Evolutionary conservation across 352 stramenopile genomes (phyloP).

Genomic region (Phytophthora melonis): DNA sequence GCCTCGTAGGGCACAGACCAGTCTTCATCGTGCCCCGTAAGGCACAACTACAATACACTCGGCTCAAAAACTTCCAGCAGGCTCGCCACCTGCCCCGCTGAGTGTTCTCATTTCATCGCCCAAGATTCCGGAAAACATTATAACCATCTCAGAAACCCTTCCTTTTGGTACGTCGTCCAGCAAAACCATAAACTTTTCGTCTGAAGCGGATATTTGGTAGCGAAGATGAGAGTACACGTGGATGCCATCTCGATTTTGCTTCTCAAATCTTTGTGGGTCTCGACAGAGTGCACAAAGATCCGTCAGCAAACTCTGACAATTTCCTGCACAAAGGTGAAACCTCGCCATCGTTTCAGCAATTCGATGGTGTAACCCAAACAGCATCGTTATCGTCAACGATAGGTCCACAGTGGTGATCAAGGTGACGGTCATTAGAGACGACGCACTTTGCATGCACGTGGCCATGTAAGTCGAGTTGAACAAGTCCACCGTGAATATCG

Average conservation of each 20-base stretch:
- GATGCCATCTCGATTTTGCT: slow-evolving; percentile 10
- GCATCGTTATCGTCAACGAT: slow-evolving; percentile 3
- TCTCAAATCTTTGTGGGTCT: neutral
- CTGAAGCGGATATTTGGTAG: slow-evolving; percentile 5
- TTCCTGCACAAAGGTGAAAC: neutral
- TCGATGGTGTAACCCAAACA: slow-evolving; percentile 13
- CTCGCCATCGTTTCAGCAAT: neutral
- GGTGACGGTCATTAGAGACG: slow-evolving; percentile 1
- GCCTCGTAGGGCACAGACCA: too few species aligned
- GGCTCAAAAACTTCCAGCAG: too few species aligned
- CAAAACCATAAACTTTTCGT: slow-evolving; percentile 6
- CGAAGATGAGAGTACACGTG: slow-evolving; percentile 9
- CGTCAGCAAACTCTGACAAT: neutral
- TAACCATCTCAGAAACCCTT: neutral
- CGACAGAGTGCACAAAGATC: slow-evolving; percentile 5
- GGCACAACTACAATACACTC: too few species aligned
- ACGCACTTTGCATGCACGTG: slow-evolving; percentile 24
- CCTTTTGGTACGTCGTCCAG: neutral
- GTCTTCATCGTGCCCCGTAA: too few species aligned
- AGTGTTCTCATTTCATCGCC: too few species aligned
- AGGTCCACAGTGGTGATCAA: slow-evolving; percentile 1
- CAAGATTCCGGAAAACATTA: too few species aligned
- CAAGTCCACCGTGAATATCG: slow-evolving; percentile 27
- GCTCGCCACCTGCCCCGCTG: too few species aligned
- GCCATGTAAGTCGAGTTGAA: slow-evolving; percentile 33